A percentile compares a stretch with the other conserved stretches of the same genome.
These are phyloP conservation scores for Colletotrichum scovillei DNA, from an alignment of 2,329 filamentous ascomycete species.

Conservation along the genomic window DNA sequence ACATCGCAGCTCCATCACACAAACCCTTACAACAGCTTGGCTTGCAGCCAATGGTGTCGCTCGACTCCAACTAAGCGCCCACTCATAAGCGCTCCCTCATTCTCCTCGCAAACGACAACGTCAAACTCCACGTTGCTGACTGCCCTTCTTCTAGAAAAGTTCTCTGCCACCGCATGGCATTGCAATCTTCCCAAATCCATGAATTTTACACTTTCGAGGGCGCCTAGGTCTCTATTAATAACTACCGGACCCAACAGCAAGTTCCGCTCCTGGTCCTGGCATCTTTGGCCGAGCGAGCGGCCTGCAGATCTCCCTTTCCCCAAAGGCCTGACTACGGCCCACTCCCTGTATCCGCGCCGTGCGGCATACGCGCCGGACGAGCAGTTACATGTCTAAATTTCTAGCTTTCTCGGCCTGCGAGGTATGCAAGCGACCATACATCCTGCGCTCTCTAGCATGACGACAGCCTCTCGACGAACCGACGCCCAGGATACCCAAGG, in stretches of 20 bases:
- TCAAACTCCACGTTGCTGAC: neutral
- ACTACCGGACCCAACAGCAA: conserved; percentile 27
- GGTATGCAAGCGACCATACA: neutral
- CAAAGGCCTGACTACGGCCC: neutral
- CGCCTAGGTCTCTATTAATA: conserved; percentile 32
- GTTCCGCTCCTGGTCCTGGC: neutral
- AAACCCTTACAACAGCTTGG: conserved; percentile 5
- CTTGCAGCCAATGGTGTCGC: conserved; percentile 24
- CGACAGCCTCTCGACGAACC: neutral
- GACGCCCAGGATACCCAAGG: neutral
- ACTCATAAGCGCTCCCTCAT: conserved; percentile 30
- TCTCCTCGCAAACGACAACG: conserved; percentile 10
- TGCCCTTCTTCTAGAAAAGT: conserved; percentile 25
- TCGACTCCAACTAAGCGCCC: conserved; percentile 33
- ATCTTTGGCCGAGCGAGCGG: conserved; percentile 2
- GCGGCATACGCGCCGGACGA: conserved; percentile 21
- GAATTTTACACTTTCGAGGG: neutral
- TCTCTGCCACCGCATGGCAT: conserved; percentile 7
- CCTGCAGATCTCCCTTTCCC: conserved; percentile 11
- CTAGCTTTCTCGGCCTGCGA: neutral
- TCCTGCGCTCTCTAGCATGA: neutral
- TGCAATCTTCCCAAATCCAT: neutral
- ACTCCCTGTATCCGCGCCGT: conserved; percentile 4
- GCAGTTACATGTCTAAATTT: neutral
- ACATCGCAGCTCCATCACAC: conserved; percentile 28